Base-by-base conservation (phyloP, 1,139 yeast species). In the Candida labiduridarum region DNA sequence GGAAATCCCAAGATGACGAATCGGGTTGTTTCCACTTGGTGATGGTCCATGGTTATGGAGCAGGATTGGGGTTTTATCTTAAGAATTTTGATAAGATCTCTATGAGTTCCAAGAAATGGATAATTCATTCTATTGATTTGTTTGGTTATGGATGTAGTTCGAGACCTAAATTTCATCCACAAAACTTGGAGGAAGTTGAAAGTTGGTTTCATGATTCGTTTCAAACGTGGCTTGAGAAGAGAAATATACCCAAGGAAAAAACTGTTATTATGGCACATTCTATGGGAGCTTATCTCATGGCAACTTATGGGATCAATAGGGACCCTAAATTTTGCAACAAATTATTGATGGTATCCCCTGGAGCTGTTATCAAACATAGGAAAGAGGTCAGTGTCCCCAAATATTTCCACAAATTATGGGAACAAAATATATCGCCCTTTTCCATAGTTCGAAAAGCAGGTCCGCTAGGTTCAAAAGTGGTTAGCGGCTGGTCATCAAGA, bases 81-180 rank as follows among this genome's bases (percentile, higher is more conserved):
- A 85, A 85, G 59, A 87, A 85, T 60, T 76, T 83, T 49, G 82
- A 80, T 47, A 70, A 64, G 1, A 58, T 84, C n/a, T 51, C 60
- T 12, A n/a, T 41, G 22, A 60, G 74, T 12, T 50, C 48, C 14
- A 60, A 62, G 11, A 67, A 74, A 52, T 85, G 90, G 89, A 74
- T 83, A 51, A 74, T 87, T 31, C 94, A 87, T 67, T 83, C 90
- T 0, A 76, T 87, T 14, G 94, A 87, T 61, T 65, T 87, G 33
- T 74, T 86, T n/a, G 95, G 94, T 0, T 87, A 85, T 61, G 94
- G 94, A 0, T 84, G 86, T 58, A 84, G 90, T 1, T 79, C 89
- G 1, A 68, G 94, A 53, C 87, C 89, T 0, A 68, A 71, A 9
- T 84, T 82, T 49, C 39, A 49, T 38, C 53, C 55, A 1, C 16